A percentile compares a stretch with the other conserved stretches of the same genome.
Conservation (phyloP, 441 rosid species). For the Sinapis alba region DNA sequence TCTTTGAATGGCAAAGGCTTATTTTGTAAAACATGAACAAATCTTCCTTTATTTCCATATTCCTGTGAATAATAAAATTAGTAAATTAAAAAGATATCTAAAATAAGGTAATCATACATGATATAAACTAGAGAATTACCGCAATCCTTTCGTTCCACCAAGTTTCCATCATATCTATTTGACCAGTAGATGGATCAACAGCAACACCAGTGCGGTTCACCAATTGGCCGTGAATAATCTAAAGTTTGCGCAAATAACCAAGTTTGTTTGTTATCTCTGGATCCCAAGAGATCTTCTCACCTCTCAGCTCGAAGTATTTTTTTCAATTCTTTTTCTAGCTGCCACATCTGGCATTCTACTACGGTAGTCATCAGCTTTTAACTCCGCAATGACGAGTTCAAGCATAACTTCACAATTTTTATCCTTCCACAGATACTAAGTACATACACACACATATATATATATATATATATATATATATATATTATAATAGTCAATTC, state of each 20-base stretch:
- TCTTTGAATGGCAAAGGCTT: background rate
- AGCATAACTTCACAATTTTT: background rate
- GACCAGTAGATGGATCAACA: background rate
- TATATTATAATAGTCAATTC: too few relatives aligned
- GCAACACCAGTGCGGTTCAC: background rate
- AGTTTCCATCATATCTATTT: background rate
- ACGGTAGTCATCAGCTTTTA: background rate
- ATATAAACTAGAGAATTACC: background rate
- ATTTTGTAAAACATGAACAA: background rate
- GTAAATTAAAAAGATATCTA: background rate
- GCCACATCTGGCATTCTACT: background rate
- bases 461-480: too few relatives aligned
- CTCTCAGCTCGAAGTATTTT: background rate
- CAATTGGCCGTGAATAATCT: background rate
- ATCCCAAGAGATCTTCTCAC: background rate
- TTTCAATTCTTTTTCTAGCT: background rate
- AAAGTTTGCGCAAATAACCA: background rate
- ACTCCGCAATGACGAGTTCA: background rate
- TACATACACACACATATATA: too few relatives aligned
- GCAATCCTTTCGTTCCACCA: background rate
- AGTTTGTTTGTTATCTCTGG: background rate
- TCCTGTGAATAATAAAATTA: background rate
- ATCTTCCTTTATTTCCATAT: background rate
- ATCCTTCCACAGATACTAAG: background rate
- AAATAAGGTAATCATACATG: background rate